phyloP scores from a whole-genome alignment of 139 green algal genomes.

The Prasinococcaceae sp. region DNA sequence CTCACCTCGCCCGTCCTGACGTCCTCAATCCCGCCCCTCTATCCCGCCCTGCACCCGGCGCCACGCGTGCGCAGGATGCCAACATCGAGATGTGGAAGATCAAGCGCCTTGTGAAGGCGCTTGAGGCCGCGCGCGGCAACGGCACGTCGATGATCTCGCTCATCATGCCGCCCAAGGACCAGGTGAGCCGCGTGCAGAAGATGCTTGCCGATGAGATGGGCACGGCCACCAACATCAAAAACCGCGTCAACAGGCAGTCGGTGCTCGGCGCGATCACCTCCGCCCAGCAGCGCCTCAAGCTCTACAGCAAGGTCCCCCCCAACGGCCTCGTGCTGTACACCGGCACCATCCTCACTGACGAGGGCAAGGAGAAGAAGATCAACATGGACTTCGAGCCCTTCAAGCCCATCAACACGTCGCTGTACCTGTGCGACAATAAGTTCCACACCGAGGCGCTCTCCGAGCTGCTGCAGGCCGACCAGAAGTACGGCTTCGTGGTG shows the following conservation, averaged over 20 bases:
- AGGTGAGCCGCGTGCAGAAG: slow-evolving; percentile 80
- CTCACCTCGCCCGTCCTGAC: too few relatives aligned
- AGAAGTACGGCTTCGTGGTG: slow-evolving; percentile 96
- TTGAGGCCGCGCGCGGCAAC: slow-evolving; percentile 47
- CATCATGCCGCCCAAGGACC: slow-evolving; percentile 96
- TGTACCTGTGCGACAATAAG: slow-evolving; percentile 99
- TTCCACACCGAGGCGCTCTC: slow-evolving; percentile 96
- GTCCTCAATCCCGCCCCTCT: too few relatives aligned
- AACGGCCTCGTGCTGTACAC: slow-evolving; percentile 98
- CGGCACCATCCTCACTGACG: slow-evolving; percentile 92
- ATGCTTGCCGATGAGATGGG: slow-evolving; percentile 97
- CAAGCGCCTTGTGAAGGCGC: slow-evolving; percentile 37
- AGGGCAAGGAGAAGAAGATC: slow-evolving; percentile 97
- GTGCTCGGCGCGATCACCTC: slow-evolving; percentile 96
- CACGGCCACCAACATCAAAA: slow-evolving; percentile 99
- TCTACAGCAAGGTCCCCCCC: slow-evolving; percentile 83
- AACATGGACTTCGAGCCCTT: slow-evolving; percentile 99
- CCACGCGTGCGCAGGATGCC: slow-evolving; percentile 1
- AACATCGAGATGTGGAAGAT: slow-evolving; percentile 44
- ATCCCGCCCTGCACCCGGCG: not conserved
- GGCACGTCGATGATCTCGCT: slow-evolving; percentile 99
- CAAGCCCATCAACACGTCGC: slow-evolving; percentile 99
- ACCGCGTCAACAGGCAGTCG: slow-evolving; percentile 89
- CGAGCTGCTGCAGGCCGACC: slow-evolving; percentile 77
- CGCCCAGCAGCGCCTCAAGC: slow-evolving; percentile 81